Evolutionary conservation across 1,284 basidiomycete species (phyloP), one percentile per base, ranked within the genome.

Genomic region (Phenoliferia sp.): DNA sequence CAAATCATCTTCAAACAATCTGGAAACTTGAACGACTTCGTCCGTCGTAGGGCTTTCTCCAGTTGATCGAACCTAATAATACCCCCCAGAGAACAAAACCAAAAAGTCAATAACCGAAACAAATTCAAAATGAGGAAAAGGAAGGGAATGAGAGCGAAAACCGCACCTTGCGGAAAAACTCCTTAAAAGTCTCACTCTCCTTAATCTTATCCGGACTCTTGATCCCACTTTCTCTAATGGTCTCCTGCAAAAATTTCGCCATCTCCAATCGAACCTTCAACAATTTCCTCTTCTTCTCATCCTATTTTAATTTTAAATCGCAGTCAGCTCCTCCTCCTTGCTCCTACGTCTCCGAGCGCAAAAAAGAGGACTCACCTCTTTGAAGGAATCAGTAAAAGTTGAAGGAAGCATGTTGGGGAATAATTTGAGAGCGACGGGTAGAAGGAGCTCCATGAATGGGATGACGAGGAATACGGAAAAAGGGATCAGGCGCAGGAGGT

Each of bases 391-490:
- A 79, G 98, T 94, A 70, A 99, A 99, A 0, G 95, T 99, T 1
- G 92, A 94, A 0, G 95, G 96, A 5, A 99, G 86, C 93, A 99
- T 98, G 80, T 93, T 98, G 32, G 95, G 95, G 86, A 99, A 99
- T 61, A 99, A 82, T 80, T 95, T 96, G 75, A 99, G 85, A 0
- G 94, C 94, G 39, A 99, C 91, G 3, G 96, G 95, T 1, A 99
- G 85, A n/a, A 99, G 84, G 31, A 99, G 79, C 79, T 99, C 96
- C 91, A 98, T 98, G 83, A 97, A 97, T 1, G 96, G 95, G 12
- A 99, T 91, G 75, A 98, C 84, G 68, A 99, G 80, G 81, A 99
- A 98, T 61, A 94, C 92, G 16, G 91, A 87, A 80, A 99, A 99
- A 1, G 95, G 95, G 50, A 99, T 88, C 28, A 99, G 86, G 50